Evolutionary conservation across 1,139 yeast genomes (phyloP).

Genomic region (Scheffersomyces titani): DNA sequence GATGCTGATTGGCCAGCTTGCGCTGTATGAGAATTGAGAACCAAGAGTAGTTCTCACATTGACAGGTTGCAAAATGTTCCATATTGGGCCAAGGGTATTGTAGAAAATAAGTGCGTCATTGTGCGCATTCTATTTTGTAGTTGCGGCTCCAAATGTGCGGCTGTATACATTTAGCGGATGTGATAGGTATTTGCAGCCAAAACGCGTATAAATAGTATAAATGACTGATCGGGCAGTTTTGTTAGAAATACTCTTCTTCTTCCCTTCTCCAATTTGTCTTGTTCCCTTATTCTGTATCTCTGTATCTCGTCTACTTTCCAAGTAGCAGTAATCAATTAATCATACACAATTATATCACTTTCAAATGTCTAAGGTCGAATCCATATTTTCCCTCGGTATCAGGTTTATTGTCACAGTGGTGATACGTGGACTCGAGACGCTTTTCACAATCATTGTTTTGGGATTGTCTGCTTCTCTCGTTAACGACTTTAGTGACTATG

Average conservation of each 20-base stretch:
- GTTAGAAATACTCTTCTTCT: background rate
- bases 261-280: background rate
- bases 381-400: background rate
- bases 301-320: background rate
- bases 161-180: background rate
- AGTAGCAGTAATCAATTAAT: background rate
- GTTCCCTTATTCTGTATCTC: background rate
- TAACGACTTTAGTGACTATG: constrained; percentile 5
- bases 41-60: background rate
- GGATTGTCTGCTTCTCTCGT: constrained; percentile 19
- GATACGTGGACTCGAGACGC: constrained; percentile 15
- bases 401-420: background rate
- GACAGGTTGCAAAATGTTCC: background rate
- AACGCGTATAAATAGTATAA: background rate
- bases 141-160: background rate
- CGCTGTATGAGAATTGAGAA: background rate
- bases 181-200: background rate
- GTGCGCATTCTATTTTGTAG: background rate
- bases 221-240: background rate
- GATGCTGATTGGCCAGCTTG: too few species aligned
- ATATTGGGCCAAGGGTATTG: background rate
- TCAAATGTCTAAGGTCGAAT: background rate
- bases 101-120: background rate
- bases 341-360: background rate
- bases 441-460: constrained; percentile 21